phyloP scores from a whole-genome alignment of 768 basidiomycete species.

The Termitomyces sp. region DNA sequence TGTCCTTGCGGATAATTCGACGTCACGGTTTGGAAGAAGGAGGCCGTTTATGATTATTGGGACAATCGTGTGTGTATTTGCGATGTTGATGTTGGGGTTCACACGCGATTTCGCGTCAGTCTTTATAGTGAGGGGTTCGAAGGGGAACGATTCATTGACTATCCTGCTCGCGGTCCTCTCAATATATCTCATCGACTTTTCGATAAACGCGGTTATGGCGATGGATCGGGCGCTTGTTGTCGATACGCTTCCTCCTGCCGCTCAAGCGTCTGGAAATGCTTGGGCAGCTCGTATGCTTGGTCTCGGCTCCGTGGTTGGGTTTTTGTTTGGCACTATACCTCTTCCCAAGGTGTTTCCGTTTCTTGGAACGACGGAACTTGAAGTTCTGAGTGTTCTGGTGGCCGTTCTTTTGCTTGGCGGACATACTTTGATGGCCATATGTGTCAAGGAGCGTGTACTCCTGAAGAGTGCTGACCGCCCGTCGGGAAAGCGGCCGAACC shows the following conservation, averaged over 20 bases:
- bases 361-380: conserved; percentile 73
- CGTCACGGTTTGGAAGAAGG: conserved; percentile 78
- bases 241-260: conserved; percentile 68
- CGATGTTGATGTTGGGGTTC: conserved; percentile 83
- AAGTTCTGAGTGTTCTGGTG: conserved; percentile 77
- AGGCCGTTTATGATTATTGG: conserved; percentile 82
- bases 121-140: conserved; percentile 28
- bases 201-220: conserved; percentile 70
- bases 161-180: conserved; percentile 68
- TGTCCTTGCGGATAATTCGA: conserved; percentile 81
- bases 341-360: conserved; percentile 67
- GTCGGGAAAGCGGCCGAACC: conserved; percentile 23
- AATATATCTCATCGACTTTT: conserved; percentile 53
- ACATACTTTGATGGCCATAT: conserved; percentile 56
- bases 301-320: conserved; percentile 79
- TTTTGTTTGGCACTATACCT: conserved; percentile 82
- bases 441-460: conserved; percentile 73
- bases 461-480: conserved; percentile 23
- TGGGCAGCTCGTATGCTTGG: conserved; percentile 96
- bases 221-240: conserved; percentile 89
- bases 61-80: conserved; percentile 56
- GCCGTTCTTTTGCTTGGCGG: conserved; percentile 59
- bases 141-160: conserved; percentile 60
- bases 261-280: conserved; percentile 84
- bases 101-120: conserved; percentile 61